Base-by-base conservation (phyloP, 768 basidiomycete species). In the Leccinum rimulosum region DNA sequence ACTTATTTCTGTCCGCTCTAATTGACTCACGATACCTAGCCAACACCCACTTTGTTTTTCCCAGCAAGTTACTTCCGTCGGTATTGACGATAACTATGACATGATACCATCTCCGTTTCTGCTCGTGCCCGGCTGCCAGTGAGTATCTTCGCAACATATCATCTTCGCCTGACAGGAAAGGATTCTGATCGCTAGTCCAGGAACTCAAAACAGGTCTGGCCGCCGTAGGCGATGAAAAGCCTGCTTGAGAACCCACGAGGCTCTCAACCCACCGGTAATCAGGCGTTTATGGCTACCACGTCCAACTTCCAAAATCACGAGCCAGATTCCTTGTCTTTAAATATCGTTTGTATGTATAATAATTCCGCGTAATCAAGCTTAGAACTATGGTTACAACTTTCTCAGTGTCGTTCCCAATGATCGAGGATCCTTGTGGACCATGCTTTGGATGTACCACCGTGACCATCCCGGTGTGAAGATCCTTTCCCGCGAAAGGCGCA, bases 291-390 rank as follows among this genome's bases (percentile, higher is more conserved):
- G 50, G 28, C 51, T 47, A 56, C 52, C 52, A 43, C 45, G 12
- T 54, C 40, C 54, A 54, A 30, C 4, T 19, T 55, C 28, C 17
- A 51, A 54, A 70, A 64, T 60, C 68, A 70, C 65, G 25, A 53
- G 61, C 57, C 33, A 8, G 28, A n/a, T 15, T n/a, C 40, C 15
- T 43, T 15, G 33, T 30, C 31, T 25, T 40, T 61, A 38, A 40
- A 56, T 15, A 35, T n/a, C 25, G 1, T 40, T 48, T 45, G 12
- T 11, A 38, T 36, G 38, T 10, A 38, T 38, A 6, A 17, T 17
- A 6, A 17, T 17, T 22, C 38, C 52, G 40, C 45, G 12, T 49
- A 55, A 48, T n/a, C 56, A 17, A 35, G 10, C 47, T 49, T 27
- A 43, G 40, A 28, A 55, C 17, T 2, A 55, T 17, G 35, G 17